These are phyloP conservation scores for Ramalina peruviana DNA, from an alignment of 495 filamentous ascomycete species.

Conservation along the genomic window DNA sequence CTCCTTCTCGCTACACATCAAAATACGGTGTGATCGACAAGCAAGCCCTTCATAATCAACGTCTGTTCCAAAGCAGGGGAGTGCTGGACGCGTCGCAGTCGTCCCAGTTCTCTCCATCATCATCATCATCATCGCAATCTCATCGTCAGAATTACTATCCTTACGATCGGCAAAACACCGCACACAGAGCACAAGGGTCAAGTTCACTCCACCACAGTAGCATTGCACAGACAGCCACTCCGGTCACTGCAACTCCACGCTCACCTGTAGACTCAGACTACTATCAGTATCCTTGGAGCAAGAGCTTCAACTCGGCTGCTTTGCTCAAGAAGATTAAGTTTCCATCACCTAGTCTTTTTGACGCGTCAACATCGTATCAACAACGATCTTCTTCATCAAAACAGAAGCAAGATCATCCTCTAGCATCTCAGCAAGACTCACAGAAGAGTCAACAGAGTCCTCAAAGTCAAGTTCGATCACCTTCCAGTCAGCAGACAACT, in stretches of 20 bases:
- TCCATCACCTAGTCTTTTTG: neutral
- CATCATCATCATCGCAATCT: neutral
- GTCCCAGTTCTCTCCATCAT: neutral
- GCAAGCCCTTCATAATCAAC: constrained; percentile 12
- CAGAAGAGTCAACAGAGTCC: neutral
- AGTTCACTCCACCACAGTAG: neutral
- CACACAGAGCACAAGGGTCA: neutral
- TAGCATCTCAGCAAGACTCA: neutral
- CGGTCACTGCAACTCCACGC: neutral
- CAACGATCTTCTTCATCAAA: neutral
- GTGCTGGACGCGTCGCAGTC: neutral
- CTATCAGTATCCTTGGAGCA: no score
- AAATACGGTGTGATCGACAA: constrained; percentile 9
- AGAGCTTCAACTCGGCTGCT: neutral
- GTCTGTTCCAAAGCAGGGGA: constrained; percentile 5
- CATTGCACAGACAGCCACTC: constrained; percentile 7
- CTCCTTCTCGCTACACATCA: constrained; percentile 7
- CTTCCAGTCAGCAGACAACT: neutral
- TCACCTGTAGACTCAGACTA: neutral
- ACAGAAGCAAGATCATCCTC: constrained; percentile 1
- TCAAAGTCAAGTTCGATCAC: neutral
- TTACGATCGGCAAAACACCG: neutral
- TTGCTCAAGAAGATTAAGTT: neutral
- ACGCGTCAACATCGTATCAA: neutral
- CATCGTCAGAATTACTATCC: constrained; percentile 5